Evolutionary conservation across 2,329 filamentous ascomycete genomes (phyloP).

Genomic region (Penicillium sp.): DNA sequence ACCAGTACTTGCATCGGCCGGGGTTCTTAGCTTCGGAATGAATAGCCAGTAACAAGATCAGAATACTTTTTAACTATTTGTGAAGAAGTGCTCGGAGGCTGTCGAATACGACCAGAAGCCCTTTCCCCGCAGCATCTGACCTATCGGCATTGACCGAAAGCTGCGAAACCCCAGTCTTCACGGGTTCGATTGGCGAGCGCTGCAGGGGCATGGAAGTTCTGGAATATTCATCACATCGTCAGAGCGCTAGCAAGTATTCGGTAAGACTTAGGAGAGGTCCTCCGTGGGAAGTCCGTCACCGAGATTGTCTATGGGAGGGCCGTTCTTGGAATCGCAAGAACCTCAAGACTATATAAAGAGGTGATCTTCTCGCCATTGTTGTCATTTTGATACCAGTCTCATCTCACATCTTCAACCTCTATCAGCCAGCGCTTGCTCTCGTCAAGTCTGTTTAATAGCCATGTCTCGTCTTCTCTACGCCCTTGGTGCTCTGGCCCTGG

Average conservation of each 20-base stretch:
- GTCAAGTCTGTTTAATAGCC: background rate
- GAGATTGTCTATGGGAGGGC: background rate
- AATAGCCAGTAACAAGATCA: constrained; percentile 2
- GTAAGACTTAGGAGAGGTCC: background rate
- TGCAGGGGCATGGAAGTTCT: constrained; percentile 5
- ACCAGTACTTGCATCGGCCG: background rate
- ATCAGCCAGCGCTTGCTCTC: background rate
- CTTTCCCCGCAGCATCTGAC: constrained; percentile 13
- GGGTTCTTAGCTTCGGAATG: constrained; percentile 7
- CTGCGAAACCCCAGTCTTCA: constrained; percentile 11
- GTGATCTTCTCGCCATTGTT: background rate
- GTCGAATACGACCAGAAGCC: background rate
- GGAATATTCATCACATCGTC: constrained; percentile 1
- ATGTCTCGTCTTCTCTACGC: constrained; percentile 16
- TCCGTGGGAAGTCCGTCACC: background rate
- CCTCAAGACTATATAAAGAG: constrained; percentile 6
- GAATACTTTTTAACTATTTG: constrained; percentile 6
- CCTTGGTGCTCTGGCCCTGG: constrained; percentile 31
- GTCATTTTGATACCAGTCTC: background rate
- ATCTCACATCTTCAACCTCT: background rate
- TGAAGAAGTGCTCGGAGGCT: constrained; percentile 10
- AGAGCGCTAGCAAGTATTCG: background rate
- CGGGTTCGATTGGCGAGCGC: background rate
- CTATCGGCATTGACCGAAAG: constrained; percentile 11
- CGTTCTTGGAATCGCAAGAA: background rate